Evolutionary conservation across 2,329 filamentous ascomycete species (phyloP).

Genomic region (Aureobasidium sp.): DNA sequence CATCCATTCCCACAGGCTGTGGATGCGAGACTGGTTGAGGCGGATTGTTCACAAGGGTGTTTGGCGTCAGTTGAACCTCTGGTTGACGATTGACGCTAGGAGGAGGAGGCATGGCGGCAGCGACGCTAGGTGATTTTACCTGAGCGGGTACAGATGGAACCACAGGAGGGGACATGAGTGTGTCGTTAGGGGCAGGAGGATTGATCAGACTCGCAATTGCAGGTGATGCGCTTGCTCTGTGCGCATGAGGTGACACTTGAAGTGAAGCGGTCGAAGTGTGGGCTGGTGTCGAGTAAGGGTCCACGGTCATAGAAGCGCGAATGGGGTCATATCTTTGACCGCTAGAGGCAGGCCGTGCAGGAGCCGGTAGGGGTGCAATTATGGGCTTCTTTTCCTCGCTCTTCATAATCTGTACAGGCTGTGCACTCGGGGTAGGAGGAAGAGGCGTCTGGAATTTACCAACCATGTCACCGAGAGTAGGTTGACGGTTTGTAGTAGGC

Average conservation of each 20-base stretch:
- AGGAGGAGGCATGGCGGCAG: constrained; percentile 3
- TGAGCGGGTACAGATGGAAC: constrained; percentile 16
- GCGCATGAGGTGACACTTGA: constrained; percentile 39
- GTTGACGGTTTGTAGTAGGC: constrained; percentile 21
- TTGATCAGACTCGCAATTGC: constrained; percentile 80
- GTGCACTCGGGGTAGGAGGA: constrained; percentile 17
- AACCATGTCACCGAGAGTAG: constrained; percentile 34
- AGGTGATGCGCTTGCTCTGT: constrained; percentile 75
- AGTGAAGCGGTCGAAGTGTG: constrained; percentile 21
- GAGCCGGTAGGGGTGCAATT: neutral
- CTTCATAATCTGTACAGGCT: constrained; percentile 2
- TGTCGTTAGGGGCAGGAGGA: constrained; percentile 22
- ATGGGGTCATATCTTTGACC: constrained; percentile 88
- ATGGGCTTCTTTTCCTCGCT: neutral
- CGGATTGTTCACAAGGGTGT: constrained; percentile 12
- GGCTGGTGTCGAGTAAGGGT: constrained; percentile 20
- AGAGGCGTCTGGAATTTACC: constrained; percentile 20
- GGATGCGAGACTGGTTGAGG: constrained; percentile 16
- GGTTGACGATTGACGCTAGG: neutral
- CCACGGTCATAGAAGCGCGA: constrained; percentile 51
- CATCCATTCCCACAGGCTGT: constrained; percentile 18
- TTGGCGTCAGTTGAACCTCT: constrained; percentile 8
- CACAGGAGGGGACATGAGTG: constrained; percentile 18
- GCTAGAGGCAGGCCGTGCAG: constrained; percentile 51
- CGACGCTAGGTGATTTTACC: neutral